Percentiles rank a stretch among this genome's conserved stretches.
Evolutionary conservation across 495 filamentous ascomycete species (phyloP).

Genomic region (Pyrenula massariospora): DNA sequence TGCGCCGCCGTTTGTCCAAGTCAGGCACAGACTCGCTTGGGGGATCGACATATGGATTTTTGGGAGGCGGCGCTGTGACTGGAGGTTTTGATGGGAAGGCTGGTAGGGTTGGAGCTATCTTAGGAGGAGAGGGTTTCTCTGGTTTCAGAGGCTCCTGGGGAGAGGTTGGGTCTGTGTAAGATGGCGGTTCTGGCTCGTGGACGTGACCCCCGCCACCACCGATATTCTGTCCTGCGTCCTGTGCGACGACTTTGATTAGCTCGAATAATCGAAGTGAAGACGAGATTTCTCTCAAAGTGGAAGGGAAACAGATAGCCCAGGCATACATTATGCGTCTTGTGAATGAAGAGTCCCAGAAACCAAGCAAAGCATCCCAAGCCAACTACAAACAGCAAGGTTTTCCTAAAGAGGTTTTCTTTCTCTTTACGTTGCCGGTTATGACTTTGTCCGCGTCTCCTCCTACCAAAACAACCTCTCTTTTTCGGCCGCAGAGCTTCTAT

Average conservation of each 20-base stretch:
- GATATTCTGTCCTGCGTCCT: background rate
- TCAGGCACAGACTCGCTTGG: too few species aligned
- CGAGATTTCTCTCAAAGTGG: background rate
- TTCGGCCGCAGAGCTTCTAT: background rate
- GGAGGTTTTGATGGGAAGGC: background rate
- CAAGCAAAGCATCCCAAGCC: background rate
- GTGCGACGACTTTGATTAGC: background rate
- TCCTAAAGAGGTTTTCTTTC: too few species aligned
- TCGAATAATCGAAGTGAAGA: background rate
- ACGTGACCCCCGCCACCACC: background rate
- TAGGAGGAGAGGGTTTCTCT: background rate
- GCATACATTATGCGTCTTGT: background rate
- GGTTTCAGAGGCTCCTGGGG: background rate
- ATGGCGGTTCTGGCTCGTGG: background rate
- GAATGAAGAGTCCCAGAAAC: background rate
- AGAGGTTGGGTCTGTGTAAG: background rate
- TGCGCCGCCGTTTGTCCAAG: background rate
- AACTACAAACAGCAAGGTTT: background rate
- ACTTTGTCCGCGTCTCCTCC: background rate
- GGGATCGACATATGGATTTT: too few species aligned
- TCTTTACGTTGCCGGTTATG: background rate
- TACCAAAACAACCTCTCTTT: background rate
- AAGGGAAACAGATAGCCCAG: background rate
- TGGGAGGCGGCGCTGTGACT: too few species aligned
- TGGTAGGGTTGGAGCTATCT: background rate